These are phyloP conservation scores for Aspergillus ochraceus DNA, from an alignment of 2,329 filamentous ascomycete genomes.

Conservation along the genomic window DNA sequence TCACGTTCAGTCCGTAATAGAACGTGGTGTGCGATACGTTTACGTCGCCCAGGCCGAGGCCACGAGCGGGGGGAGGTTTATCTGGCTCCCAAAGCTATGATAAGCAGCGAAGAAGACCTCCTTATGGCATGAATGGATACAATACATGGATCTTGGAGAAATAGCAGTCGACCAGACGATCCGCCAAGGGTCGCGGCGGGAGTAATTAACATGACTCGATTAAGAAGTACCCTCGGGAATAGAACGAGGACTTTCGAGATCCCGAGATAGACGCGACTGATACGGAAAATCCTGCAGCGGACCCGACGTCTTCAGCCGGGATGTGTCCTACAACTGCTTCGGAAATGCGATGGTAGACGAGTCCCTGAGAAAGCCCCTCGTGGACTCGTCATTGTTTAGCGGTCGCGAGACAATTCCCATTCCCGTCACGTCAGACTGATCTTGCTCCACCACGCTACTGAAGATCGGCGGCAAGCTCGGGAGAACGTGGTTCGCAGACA, in stretches of 20 bases:
- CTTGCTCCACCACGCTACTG: not conserved
- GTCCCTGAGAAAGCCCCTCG: not conserved
- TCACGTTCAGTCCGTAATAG: not conserved
- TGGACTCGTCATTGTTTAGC: not conserved
- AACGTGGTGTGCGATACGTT: not conserved
- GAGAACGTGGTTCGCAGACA: not conserved
- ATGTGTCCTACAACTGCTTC: not conserved
- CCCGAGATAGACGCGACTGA: not conserved
- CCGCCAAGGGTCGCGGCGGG: not conserved
- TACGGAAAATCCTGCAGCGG: not conserved
- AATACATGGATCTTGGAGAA: constrained; percentile 1
- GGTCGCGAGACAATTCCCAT: not conserved
- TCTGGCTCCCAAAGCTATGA: not conserved
- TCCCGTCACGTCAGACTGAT: not conserved
- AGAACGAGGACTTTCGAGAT: not conserved
- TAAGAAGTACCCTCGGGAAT: not conserved
- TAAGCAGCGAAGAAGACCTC: not conserved
- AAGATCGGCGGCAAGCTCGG: not conserved
- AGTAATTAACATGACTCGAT: not conserved
- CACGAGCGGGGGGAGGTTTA: not conserved
- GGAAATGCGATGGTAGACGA: not conserved
- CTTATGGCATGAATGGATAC: not conserved
- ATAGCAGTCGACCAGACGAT: not conserved
- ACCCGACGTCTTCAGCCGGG: not conserved
- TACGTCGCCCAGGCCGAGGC: not conserved